A percentile compares a stretch with the other conserved stretches of the same genome.
These are phyloP conservation scores for Mentha longifolia DNA, from an alignment of 257 asterid species.

Conservation along the genomic window DNA sequence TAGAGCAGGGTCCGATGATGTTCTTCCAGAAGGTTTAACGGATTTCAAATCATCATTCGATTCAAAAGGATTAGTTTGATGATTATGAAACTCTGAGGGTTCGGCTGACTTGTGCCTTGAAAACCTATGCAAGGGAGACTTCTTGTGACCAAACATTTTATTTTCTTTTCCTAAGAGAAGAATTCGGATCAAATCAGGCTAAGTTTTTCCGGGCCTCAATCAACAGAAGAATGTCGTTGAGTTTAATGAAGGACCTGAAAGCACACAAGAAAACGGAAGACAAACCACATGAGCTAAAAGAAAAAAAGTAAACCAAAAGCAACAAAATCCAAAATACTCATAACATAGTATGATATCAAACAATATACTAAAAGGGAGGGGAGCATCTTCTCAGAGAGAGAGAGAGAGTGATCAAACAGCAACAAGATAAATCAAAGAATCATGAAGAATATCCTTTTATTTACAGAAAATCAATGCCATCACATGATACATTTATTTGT, in stretches of 20 bases:
- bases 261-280: constrained; percentile 7
- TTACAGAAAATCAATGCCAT: constrained; percentile 3
- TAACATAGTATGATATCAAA: not conserved
- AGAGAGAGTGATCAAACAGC: constrained; percentile 8
- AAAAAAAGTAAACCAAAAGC: constrained; percentile 19
- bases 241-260: constrained; percentile 34
- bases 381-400: not conserved
- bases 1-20: constrained; percentile 67
- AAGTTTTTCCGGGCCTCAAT: not conserved
- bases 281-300: constrained; percentile 11
- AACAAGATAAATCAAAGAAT: not conserved
- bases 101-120: constrained; percentile 60
- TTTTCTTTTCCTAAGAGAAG: constrained; percentile 1
- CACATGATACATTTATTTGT: constrained; percentile 5
- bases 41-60: constrained; percentile 55
- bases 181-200: constrained; percentile 31
- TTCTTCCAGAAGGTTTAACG: constrained; percentile 52
- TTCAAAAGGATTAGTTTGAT: constrained; percentile 67
- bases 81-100: constrained; percentile 28
- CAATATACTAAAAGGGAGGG: no score
- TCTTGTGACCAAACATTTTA: constrained; percentile 69
- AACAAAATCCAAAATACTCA: not conserved
- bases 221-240: constrained; percentile 22
- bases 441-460: constrained; percentile 5
- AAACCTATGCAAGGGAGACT: constrained; percentile 64